These are phyloP conservation scores for Pestalotiopsis sp. DNA, from an alignment of 2,329 filamentous ascomycete species.

Conservation along the genomic window DNA sequence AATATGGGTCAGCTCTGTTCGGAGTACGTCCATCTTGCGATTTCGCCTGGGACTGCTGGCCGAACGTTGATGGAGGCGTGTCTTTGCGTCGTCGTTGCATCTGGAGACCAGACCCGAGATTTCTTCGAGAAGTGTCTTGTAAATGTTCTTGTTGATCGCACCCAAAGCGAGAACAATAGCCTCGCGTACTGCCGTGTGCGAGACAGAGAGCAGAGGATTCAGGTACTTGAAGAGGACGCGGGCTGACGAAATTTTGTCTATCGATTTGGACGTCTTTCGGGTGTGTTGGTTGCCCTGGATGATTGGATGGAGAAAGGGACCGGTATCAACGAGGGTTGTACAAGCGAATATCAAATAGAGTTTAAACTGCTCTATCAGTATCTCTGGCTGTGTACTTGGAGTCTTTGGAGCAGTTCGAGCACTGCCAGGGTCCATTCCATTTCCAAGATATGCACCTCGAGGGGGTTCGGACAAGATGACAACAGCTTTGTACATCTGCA, in stretches of 20 bases:
- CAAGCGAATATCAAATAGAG: conserved; percentile 96
- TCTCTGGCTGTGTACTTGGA: conserved; percentile 76
- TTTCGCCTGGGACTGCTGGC: conserved; percentile 82
- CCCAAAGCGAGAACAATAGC: conserved; percentile 91
- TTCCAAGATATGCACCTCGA: conserved; percentile 61
- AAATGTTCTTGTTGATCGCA: conserved; percentile 93
- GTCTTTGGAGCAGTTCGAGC: conserved; percentile 54
- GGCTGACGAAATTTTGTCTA: conserved; percentile 83
- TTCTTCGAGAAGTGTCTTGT: conserved; percentile 86
- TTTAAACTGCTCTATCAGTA: conserved; percentile 97
- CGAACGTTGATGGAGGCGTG: conserved; percentile 82
- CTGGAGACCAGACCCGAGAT: conserved; percentile 83
- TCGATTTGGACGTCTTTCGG: conserved; percentile 76
- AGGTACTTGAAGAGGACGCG: conserved; percentile 88
- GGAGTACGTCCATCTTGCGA: conserved; percentile 80
- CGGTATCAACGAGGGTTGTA: conserved; percentile 86
- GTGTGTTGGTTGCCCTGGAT: conserved; percentile 70
- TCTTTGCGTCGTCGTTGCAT: conserved; percentile 87
- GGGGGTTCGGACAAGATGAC: conserved; percentile 75
- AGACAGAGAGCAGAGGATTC: conserved; percentile 81
- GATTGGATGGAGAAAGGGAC: conserved; percentile 61
- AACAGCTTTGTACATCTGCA: conserved; percentile 91
- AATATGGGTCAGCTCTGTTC: conserved; percentile 94
- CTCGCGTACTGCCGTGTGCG: conserved; percentile 80
- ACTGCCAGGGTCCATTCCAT: conserved; percentile 59